Evolutionary conservation across 495 filamentous ascomycete genomes (phyloP).

Genomic region (Symbiotaphrina buchneri): DNA sequence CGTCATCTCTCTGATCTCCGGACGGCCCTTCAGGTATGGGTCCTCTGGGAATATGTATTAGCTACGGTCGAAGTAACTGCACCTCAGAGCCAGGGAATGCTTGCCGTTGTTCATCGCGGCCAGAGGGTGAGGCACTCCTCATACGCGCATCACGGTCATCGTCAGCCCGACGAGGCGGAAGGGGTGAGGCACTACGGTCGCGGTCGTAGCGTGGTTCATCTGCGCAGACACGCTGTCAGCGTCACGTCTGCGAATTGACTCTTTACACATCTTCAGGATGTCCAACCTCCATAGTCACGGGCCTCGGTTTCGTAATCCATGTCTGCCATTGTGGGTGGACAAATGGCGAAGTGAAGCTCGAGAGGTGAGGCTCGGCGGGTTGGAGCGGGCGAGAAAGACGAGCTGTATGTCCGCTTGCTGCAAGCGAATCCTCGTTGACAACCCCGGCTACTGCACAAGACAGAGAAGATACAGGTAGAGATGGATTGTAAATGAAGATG

Average conservation of each 20-base stretch:
- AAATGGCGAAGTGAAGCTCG: neutral
- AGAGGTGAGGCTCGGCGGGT: no score
- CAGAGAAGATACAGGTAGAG: no score
- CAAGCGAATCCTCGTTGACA: no score
- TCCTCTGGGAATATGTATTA: conserved; percentile 4
- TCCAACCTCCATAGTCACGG: conserved; percentile 61
- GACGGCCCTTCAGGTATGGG: conserved; percentile 16
- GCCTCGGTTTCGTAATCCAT: conserved; percentile 80
- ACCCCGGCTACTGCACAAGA: no score
- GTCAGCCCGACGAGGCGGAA: conserved; percentile 41
- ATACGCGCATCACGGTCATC: conserved; percentile 48
- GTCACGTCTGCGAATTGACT: neutral
- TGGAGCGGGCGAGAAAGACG: no score
- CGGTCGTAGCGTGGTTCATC: conserved; percentile 71
- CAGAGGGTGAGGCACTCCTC: conserved; percentile 55
- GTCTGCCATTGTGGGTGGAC: conserved; percentile 1
- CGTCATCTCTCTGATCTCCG: conserved; percentile 52
- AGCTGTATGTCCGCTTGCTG: no score
- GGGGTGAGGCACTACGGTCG: conserved; percentile 84
- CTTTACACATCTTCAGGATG: neutral
- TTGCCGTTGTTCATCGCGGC: conserved; percentile 51
- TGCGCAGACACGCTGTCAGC: conserved; percentile 9
- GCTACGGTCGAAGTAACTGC: conserved; percentile 10
- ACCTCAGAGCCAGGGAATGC: conserved; percentile 7
- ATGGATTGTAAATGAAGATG: no score